phyloP scores from a whole-genome alignment of 208 protist genomes.

The Leishmania braziliensis region DNA sequence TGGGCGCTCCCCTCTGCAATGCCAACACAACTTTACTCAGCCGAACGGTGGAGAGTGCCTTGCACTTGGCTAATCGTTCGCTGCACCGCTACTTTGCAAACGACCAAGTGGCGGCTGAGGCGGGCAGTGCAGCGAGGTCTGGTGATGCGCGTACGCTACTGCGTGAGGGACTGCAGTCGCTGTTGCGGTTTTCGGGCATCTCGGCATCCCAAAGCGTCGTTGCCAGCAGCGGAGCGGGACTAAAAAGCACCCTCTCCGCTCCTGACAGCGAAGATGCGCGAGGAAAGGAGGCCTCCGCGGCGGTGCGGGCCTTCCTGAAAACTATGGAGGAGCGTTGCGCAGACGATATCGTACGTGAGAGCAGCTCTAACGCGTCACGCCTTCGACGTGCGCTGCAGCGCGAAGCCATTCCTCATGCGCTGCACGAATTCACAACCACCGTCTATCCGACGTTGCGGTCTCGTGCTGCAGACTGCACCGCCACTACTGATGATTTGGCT shows the following conservation, averaged over 20 bases:
- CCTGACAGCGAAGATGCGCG: not conserved
- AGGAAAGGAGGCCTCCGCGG: not conserved
- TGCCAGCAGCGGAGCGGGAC: not conserved
- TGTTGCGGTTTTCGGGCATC: not conserved
- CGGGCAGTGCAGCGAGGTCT: not conserved
- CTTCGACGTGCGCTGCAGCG: conserved; percentile 10
- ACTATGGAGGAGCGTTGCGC: conserved; percentile 16
- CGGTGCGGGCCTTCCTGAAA: conserved; percentile 32
- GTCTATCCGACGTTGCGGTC: conserved; percentile 6
- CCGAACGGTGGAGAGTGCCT: conserved; percentile 9
- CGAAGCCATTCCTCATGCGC: conserved; percentile 2
- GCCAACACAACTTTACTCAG: not conserved
- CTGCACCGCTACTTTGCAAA: conserved; percentile 1
- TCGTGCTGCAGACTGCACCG: not conserved
- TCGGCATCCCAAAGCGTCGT: not conserved
- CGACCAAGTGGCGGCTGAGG: not conserved
- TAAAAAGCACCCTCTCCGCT: not conserved
- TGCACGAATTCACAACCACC: conserved; percentile 10
- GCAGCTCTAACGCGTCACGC: not conserved
- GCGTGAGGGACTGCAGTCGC: not conserved
- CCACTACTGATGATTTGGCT: not conserved
- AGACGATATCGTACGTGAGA: not conserved
- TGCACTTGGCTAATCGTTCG: conserved; percentile 6
- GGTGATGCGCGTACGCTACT: not conserved
- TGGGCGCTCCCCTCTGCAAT: conserved; percentile 25